phyloP scores from a whole-genome alignment of 169 alveolate genomes.

The Plasmodium fragile region DNA sequence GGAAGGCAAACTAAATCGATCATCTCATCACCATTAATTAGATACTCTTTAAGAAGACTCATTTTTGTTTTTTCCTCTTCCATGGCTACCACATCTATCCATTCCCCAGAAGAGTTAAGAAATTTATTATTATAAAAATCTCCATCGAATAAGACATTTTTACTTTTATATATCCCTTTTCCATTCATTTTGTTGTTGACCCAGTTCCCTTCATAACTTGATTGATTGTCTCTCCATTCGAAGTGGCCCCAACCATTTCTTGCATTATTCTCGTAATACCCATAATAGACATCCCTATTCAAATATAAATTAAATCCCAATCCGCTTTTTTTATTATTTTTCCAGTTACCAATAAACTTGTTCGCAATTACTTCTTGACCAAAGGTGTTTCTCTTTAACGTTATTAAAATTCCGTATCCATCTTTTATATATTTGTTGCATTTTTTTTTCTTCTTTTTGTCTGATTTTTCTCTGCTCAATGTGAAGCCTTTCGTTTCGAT shows the following conservation, averaged over 20 bases:
- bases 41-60: background rate
- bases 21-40: conserved; percentile 3
- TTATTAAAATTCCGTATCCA: conserved; percentile 62
- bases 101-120: conserved; percentile 47
- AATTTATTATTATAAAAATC: conserved; percentile 43
- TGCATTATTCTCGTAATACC: conserved; percentile 62
- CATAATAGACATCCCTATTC: conserved; percentile 54
- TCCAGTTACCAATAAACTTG: conserved; percentile 67
- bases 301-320: conserved; percentile 65
- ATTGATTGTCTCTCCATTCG: conserved; percentile 29
- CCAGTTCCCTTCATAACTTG: conserved; percentile 68
- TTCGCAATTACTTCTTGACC: conserved; percentile 42
- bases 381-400: conserved; percentile 21
- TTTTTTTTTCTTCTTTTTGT: conserved; percentile 46
- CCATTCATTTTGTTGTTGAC: conserved; percentile 50
- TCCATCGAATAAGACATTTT: conserved; percentile 31
- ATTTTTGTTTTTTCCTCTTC: conserved; percentile 1
- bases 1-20: conserved; percentile 44
- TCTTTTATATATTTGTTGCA: conserved; percentile 29
- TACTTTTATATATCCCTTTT: conserved; percentile 56
- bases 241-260: conserved; percentile 68
- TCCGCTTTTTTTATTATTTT: conserved; percentile 58
- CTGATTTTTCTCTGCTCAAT: conserved; percentile 10
- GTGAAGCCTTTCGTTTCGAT: background rate
- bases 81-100: conserved; percentile 50